Conservation (phyloP, 208 protist genomes). For the Crithidia acanthocephali region DNA sequence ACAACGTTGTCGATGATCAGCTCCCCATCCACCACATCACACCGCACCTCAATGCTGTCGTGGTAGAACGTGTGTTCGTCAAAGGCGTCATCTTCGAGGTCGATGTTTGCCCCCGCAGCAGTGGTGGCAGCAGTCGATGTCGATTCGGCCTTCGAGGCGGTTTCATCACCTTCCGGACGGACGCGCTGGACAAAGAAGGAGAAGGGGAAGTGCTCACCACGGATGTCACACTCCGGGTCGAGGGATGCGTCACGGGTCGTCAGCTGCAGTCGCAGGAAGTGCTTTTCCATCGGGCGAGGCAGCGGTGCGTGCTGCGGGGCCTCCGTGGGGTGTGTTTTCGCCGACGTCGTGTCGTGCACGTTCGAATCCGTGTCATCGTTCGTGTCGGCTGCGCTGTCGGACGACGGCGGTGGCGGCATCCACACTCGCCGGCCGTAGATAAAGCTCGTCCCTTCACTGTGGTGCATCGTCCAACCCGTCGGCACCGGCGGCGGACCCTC, state of each 20-base stretch:
- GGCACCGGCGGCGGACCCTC: constrained; percentile 65
- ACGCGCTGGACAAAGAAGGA: constrained; percentile 78
- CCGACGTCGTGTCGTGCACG: not conserved
- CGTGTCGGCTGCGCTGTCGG: not conserved
- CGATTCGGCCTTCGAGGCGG: not conserved
- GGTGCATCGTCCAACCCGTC: constrained; percentile 75
- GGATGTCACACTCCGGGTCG: constrained; percentile 86
- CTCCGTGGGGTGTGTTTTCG: not conserved
- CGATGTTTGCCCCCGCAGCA: not conserved
- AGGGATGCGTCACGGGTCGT: constrained; percentile 81
- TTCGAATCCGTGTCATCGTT: not conserved
- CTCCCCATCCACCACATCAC: constrained; percentile 84
- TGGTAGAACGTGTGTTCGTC: constrained; percentile 60
- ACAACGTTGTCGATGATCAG: constrained; percentile 73
- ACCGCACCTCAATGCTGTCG: constrained; percentile 74
- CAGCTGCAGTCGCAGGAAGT: constrained; percentile 81
- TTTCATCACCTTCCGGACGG: not conserved
- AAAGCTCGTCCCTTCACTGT: constrained; percentile 67
- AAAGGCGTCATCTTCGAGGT: constrained; percentile 16
- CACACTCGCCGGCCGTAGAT: constrained; percentile 79
- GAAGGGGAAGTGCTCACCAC: constrained; percentile 88
- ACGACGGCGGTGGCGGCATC: constrained; percentile 46
- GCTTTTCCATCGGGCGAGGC: constrained; percentile 46
- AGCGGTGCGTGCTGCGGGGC: not conserved
- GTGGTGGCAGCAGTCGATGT: not conserved